A percentile compares a stretch with the other conserved stretches of the same genome.
These are phyloP conservation scores for Jamesozyma jinghongensis DNA, from an alignment of 805 yeast species.

Conservation along the genomic window DNA sequence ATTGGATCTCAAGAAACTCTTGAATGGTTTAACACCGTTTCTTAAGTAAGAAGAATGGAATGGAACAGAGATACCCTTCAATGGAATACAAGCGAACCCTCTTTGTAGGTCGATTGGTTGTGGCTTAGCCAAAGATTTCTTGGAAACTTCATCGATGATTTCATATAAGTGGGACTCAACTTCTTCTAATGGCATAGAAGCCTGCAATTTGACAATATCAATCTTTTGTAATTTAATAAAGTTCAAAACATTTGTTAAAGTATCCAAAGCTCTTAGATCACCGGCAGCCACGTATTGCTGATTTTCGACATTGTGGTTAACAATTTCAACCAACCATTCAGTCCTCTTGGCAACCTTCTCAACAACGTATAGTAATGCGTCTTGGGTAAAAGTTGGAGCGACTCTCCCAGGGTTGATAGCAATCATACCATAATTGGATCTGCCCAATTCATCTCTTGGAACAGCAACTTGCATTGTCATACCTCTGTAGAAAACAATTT, in stretches of 20 bases:
- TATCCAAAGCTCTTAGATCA: conserved; percentile 90
- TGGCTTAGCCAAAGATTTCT: conserved; percentile 74
- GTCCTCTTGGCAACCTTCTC: conserved; percentile 78
- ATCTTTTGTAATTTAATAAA: conserved; percentile 90
- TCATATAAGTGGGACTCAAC: conserved; percentile 82
- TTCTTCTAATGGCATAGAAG: conserved; percentile 72
- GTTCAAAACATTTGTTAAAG: conserved; percentile 86
- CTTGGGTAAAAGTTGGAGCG: conserved; percentile 78
- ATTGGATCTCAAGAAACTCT: conserved; percentile 93
- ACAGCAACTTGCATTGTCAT: conserved; percentile 99
- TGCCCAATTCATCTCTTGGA: conserved; percentile 89
- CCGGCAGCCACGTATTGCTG: conserved; percentile 99
- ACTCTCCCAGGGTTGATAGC: conserved; percentile 97
- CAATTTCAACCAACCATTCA: conserved; percentile 93
- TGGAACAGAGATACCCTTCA: conserved; percentile 98
- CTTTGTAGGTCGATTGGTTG: conserved; percentile 96
- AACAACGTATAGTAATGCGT: conserved; percentile 90
- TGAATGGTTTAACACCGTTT: conserved; percentile 98
- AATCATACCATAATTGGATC: conserved; percentile 98
- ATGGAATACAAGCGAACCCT: conserved; percentile 97
- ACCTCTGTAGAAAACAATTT: conserved; percentile 98
- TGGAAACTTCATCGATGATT: conserved; percentile 78
- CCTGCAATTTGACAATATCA: conserved; percentile 81
- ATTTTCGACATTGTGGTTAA: conserved; percentile 95
- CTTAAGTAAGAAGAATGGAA: conserved; percentile 98